Evolutionary conservation across 2,329 filamentous ascomycete species (phyloP).

Genomic region (Colletotrichum australisinense): DNA sequence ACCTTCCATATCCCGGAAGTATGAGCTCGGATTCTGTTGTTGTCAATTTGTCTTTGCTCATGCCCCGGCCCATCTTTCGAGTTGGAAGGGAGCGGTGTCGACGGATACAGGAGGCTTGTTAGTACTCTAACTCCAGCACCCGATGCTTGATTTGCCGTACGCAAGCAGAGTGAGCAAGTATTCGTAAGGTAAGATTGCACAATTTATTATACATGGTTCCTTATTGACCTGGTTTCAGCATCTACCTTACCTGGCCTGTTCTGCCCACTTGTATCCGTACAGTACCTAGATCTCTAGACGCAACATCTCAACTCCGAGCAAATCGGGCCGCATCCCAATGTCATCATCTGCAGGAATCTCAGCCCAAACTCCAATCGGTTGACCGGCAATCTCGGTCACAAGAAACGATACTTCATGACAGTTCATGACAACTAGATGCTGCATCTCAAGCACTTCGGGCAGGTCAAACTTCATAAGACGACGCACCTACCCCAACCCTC

Average conservation of each 20-base stretch:
- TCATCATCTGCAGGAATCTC: not conserved
- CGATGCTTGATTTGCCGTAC: not conserved
- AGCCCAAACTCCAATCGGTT: not conserved
- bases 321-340: not conserved
- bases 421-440: not conserved
- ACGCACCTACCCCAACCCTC: slow-evolving; percentile 4
- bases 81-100: too few relatives aligned
- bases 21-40: not conserved
- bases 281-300: not conserved
- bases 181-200: not conserved
- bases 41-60: not conserved
- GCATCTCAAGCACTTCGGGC: not conserved
- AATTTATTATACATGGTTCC: not conserved
- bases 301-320: not conserved
- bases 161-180: not conserved
- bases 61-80: too few relatives aligned
- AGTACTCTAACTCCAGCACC: not conserved
- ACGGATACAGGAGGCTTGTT: not conserved
- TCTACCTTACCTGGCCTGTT: not conserved
- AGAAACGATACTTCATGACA: not conserved
- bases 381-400: not conserved
- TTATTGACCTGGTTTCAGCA: not conserved
- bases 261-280: not conserved
- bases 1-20: too few relatives aligned
- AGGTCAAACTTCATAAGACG: not conserved